Conservation (phyloP, 2,329 filamentous ascomycete genomes). For the Dactylellina parvicollis region DNA sequence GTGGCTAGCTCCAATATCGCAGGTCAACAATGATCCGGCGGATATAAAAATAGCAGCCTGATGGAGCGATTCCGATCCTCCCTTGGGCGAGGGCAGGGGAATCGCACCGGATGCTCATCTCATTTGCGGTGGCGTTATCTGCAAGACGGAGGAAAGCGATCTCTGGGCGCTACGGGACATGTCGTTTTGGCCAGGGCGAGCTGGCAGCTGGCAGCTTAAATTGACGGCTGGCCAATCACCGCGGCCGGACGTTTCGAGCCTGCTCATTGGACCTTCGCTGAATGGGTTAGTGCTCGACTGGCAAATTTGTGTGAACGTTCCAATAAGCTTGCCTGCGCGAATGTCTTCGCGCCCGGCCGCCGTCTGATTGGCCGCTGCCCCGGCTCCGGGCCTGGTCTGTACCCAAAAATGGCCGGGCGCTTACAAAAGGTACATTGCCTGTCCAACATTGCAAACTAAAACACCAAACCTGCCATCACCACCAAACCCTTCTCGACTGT, state of each 20-base stretch:
- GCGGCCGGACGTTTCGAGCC: background rate
- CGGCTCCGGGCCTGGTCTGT: constrained; percentile 7
- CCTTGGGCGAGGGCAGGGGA: background rate
- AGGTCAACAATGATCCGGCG: constrained; percentile 7
- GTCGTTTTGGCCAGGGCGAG: constrained; percentile 35
- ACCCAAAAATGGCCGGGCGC: constrained; percentile 49
- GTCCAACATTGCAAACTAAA: constrained; percentile 1
- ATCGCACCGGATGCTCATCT: constrained; percentile 25
- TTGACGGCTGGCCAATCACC: constrained; percentile 23
- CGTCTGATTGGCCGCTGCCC: constrained; percentile 37
- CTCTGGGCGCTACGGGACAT: constrained; percentile 52
- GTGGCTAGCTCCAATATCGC: background rate
- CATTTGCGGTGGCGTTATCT: constrained; percentile 50
- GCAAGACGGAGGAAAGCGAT: constrained; percentile 27
- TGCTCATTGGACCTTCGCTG: constrained; percentile 1
- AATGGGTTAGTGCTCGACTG: background rate
- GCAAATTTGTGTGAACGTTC: constrained; percentile 20
- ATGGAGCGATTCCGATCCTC: constrained; percentile 10
- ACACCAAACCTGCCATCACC: constrained; percentile 3
- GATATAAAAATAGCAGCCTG: constrained; percentile 44
- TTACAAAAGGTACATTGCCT: constrained; percentile 45
- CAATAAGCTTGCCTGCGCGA: constrained; percentile 20
- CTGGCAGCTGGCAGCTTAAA: constrained; percentile 16
- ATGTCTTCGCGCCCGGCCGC: constrained; percentile 21
- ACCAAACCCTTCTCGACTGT: background rate